Base-by-base conservation (phyloP, 768 basidiomycete species). In the Hypholoma sublateritium region DNA sequence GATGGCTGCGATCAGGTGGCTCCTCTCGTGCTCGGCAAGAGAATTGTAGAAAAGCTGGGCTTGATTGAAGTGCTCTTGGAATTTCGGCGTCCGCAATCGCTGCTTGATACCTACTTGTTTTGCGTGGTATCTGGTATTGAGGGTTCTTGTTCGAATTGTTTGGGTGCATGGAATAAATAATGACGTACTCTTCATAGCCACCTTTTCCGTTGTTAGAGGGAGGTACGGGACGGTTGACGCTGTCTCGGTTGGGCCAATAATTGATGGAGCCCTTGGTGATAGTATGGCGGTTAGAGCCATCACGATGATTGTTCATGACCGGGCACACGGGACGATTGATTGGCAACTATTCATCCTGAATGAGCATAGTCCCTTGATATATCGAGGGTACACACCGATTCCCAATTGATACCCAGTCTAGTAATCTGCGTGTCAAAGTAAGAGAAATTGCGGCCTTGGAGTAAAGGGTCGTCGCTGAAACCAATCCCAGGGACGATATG, bases 341-440 rank as follows among this genome's bases (percentile, higher is more conserved):
- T 14, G 93, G 93, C 19, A 95, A 71, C 81, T 87, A 22, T 4
- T 24, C 12, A n/a, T 51, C 53, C 54, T 37, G 57, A 25, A n/a
- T 32, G 45, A 58, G 13, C 32, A 50, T 22, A 19, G n/a, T 35
- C 9, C 45, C 11, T 19, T 1, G 17, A 32, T 5, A 32, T 32
- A 34, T 17, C 1, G 8, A 35, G 28, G 7, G 28, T 32, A 56
- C 73, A 14, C 46, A 82, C 84, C 72, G 85, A 80, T 65, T 88
- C 78, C 78, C 85, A 95, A 69, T 95, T 95, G 32, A 87, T 69
- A 4, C 93, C 94, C 13, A 95, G 72, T 19, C 94, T 83, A 3
- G 84, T 80, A 49, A 93, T 79, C 63, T 94, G 92, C 0, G 92
- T 94, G 68, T 96, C 92, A 62, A 87, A 83, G 74, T 95, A 95